A percentile compares a stretch with the other conserved stretches of the same genome.
Evolutionary conservation across 345 rosid genomes (phyloP).

Genomic region (Lumnitzera racemosa): DNA sequence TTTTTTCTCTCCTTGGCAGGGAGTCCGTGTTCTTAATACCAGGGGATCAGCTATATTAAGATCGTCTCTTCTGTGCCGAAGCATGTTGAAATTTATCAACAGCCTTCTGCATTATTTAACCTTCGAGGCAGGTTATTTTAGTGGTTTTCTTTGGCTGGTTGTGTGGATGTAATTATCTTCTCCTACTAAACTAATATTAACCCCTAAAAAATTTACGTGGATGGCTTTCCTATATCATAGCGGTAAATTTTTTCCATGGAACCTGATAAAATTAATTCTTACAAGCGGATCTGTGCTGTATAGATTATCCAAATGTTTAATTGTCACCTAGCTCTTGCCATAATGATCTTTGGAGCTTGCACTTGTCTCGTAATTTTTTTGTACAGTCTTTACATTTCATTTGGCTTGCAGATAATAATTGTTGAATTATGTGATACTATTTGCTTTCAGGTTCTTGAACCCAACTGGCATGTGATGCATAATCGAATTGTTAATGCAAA

Average conservation of each 20-base stretch:
- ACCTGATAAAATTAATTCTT: no score
- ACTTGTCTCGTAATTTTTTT: no score
- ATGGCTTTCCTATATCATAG: no score
- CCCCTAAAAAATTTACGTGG: no score
- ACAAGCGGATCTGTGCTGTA: no score
- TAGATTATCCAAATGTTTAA: no score
- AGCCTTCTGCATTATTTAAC: constrained; percentile 96
- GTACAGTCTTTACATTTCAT: no score
- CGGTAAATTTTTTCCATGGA: no score
- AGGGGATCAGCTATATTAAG: constrained; percentile 76
- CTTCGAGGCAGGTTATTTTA: constrained; percentile 71
- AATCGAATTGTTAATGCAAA: constrained; percentile 63
- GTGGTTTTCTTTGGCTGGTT: background rate
- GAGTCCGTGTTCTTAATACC: constrained; percentile 55
- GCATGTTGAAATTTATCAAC: constrained; percentile 91
- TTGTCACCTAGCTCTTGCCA: no score
- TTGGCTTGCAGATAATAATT: no score
- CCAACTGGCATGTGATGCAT: constrained; percentile 93
- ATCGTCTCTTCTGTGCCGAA: constrained; percentile 92
- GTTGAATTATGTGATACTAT: background rate
- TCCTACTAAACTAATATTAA: no score
- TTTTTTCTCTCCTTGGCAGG: constrained; percentile 42
- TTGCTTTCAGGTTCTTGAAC: constrained; percentile 82
- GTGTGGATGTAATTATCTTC: background rate
- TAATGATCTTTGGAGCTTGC: no score